These are phyloP conservation scores for Dactylonectria macrodidyma DNA, from an alignment of 2,329 filamentous ascomycete genomes.

Conservation along the genomic window DNA sequence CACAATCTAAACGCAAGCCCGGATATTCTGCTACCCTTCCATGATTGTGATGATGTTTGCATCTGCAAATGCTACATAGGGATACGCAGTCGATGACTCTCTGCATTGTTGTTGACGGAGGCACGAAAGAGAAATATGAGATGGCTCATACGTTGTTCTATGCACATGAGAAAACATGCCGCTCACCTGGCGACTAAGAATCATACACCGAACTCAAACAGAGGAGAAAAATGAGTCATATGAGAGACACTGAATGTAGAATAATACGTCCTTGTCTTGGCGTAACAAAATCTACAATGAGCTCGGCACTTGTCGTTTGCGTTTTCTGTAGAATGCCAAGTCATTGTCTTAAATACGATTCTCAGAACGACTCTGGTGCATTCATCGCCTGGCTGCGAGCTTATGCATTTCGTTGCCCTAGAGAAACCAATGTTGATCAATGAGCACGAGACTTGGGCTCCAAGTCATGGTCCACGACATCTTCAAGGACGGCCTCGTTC, in stretches of 20 bases:
- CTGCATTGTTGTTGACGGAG: neutral
- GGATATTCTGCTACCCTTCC: too few relatives aligned
- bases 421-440: constrained; percentile 1
- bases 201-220: neutral
- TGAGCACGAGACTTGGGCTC: constrained; percentile 11
- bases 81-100: neutral
- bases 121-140: neutral
- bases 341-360: neutral
- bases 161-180: too few relatives aligned
- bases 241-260: neutral
- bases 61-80: neutral
- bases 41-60: neutral
- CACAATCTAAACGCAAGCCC: too few relatives aligned
- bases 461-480: constrained; percentile 52
- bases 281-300: neutral
- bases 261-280: neutral
- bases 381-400: neutral
- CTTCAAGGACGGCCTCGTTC: constrained; percentile 59
- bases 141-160: neutral
- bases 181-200: neutral
- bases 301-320: neutral
- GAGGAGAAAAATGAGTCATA: neutral
- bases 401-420: neutral
- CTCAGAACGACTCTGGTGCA: neutral
- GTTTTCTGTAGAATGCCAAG: neutral